phyloP scores from a whole-genome alignment of 2,329 filamentous ascomycete species.

The Penicillium verrucosum region DNA sequence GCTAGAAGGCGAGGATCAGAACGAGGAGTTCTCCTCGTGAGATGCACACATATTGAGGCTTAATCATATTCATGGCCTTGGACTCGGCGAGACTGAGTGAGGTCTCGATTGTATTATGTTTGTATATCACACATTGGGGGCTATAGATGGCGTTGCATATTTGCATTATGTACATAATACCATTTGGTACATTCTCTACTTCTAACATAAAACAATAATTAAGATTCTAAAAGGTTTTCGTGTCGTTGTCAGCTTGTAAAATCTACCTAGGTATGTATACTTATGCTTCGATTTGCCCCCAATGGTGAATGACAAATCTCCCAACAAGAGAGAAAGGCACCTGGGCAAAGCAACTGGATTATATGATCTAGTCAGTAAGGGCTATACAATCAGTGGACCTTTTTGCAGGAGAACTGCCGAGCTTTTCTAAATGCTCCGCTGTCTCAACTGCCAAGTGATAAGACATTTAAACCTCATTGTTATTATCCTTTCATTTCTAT shows the following conservation, averaged over 20 bases:
- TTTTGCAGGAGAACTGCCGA: neutral
- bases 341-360: neutral
- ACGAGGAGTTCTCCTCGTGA: neutral
- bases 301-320: too few relatives aligned
- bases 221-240: neutral
- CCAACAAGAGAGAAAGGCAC: too few relatives aligned
- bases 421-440: neutral
- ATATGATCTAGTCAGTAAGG: neutral
- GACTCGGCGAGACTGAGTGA: neutral
- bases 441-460: neutral
- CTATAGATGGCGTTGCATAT: slow-evolving; percentile 17
- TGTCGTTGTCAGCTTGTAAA: neutral
- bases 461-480: neutral
- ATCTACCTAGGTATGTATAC: neutral
- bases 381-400: neutral
- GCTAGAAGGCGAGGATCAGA: neutral
- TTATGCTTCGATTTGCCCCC: neutral
- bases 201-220: neutral
- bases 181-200: slow-evolving; percentile 13
- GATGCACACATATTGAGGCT: neutral
- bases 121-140: slow-evolving; percentile 18
- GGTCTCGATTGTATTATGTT: slow-evolving; percentile 15
- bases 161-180: slow-evolving; percentile 17
- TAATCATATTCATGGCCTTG: neutral
- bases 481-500: neutral